These are phyloP conservation scores for Acanthamoeba healyi DNA, from an alignment of 208 protist genomes.

Conservation along the genomic window DNA sequence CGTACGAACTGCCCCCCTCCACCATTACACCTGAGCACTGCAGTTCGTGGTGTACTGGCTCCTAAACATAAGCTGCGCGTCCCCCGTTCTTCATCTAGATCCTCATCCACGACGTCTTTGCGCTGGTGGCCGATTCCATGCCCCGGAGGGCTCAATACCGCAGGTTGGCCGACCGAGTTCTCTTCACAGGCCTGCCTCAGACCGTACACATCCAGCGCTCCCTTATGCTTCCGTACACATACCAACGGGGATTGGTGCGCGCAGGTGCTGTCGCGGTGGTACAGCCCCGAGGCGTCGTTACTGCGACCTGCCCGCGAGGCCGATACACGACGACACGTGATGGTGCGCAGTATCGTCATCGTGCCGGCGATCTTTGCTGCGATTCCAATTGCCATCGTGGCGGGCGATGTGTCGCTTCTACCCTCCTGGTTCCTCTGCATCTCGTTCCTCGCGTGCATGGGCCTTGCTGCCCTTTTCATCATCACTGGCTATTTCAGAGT, in stretches of 20 bases:
- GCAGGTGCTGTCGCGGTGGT: conserved; percentile 62
- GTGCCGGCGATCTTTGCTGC: conserved; percentile 14
- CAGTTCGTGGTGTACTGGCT: no score
- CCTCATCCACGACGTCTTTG: conserved; percentile 47
- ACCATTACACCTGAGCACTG: not conserved
- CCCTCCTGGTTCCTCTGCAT: conserved; percentile 64
- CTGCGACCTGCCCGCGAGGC: not conserved
- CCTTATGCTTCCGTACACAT: no score
- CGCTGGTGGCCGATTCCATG: conserved; percentile 19
- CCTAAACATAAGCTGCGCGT: not conserved
- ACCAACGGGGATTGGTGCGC: not conserved
- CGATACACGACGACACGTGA: not conserved
- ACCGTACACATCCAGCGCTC: no score
- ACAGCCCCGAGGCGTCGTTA: conserved; percentile 35
- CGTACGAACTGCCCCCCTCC: no score
- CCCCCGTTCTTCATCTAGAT: not conserved
- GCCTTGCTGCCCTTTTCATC: conserved; percentile 4
- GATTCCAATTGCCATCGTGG: conserved; percentile 24
- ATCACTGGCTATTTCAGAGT: conserved; percentile 24
- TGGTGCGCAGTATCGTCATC: conserved; percentile 55
- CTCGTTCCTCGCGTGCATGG: conserved; percentile 38
- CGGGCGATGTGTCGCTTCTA: conserved; percentile 36
- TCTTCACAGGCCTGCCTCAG: conserved; percentile 52
- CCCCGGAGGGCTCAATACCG: conserved; percentile 42
- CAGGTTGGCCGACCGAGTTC: conserved; percentile 35